These are phyloP conservation scores for Sarocladiaceae sp. DNA, from an alignment of 2,329 filamentous ascomycete species.

Conservation along the genomic window DNA sequence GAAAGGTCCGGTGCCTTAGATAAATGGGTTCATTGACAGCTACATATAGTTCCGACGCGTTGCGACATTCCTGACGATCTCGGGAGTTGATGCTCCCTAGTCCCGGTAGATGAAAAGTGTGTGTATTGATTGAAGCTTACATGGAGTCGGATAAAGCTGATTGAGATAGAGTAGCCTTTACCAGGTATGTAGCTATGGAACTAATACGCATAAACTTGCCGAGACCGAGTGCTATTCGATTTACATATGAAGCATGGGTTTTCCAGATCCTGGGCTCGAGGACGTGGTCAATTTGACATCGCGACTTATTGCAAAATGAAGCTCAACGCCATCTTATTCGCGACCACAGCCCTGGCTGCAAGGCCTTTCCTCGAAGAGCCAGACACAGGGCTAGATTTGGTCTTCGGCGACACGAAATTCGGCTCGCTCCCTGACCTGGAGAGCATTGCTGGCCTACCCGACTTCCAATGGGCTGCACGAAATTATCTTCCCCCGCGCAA, in stretches of 20 bases:
- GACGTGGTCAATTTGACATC: too few species aligned
- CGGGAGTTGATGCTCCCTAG: background rate
- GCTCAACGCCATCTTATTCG: conserved; percentile 21
- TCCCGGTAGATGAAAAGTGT: background rate
- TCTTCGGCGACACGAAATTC: conserved; percentile 27
- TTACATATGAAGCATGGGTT: background rate
- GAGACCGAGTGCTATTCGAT: too few species aligned
- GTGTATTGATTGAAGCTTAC: background rate
- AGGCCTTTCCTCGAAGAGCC: conserved; percentile 41
- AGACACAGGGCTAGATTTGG: conserved; percentile 39
- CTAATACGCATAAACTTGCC: too few species aligned
- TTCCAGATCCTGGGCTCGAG: background rate
- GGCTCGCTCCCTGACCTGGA: conserved; percentile 38
- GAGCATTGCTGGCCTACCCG: conserved; percentile 43
- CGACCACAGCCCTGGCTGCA: conserved; percentile 33
- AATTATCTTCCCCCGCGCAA: conserved; percentile 40
- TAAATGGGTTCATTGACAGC: background rate
- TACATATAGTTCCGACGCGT: background rate
- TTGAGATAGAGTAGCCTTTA: background rate
- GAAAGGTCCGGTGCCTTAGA: background rate
- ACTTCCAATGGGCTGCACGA: conserved; percentile 50
- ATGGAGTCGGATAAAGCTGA: background rate
- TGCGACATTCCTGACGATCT: background rate
- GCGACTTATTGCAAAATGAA: too few species aligned
- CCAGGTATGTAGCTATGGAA: background rate